Evolutionary conservation across 163 green algal species (phyloP), one percentile per base, ranked within the genome.

Genomic region (Smithsoniella earleae): DNA sequence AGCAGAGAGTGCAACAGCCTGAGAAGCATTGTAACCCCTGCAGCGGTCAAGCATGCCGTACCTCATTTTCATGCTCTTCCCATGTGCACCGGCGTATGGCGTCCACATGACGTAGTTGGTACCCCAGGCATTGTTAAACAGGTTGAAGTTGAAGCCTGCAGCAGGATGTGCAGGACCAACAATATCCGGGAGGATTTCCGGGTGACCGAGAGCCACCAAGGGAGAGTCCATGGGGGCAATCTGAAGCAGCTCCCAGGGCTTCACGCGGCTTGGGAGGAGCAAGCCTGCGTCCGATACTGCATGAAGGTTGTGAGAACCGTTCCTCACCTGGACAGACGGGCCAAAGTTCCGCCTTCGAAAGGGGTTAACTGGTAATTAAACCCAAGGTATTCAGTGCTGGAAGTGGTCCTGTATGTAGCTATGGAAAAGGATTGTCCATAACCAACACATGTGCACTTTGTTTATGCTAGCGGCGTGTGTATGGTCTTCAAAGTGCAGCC

Each of bases 31-130:
- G n/a, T n/a, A n/a, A n/a, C n/a, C n/a, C n/a, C n/a, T n/a, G n/a
- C n/a, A n/a, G n/a, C n/a, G n/a, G n/a, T n/a, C n/a, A n/a, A n/a
- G n/a, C n/a, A n/a, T n/a, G n/a, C n/a, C 58, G 58, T 31, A 69
- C 58, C 58, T 30, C 6, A 36, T 45, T 31, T 69, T 69, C 30
- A 33, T 38, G 58, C 25, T 3, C 27, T 16, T 38, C 16, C 58
- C 58, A 1, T 20, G 8, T n/a, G 18, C 58, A 33, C 25, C 58
- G 16, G 3, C 58, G 2, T 69, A 69, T 1, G 58, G 58, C 58
- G 58, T 69, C 58, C 58, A 69, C 58, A 69, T 69, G 58, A 69
- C 58, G 1, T 69, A 69, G 58, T 69, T 69, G 6, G 58, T 69
- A 33, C 58, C 58, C 58, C 58, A 69, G 3, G 58, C 58, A 1